phyloP scores from a whole-genome alignment of 176 grass and related monocot genomes.

The Metroxylon sagu region DNA sequence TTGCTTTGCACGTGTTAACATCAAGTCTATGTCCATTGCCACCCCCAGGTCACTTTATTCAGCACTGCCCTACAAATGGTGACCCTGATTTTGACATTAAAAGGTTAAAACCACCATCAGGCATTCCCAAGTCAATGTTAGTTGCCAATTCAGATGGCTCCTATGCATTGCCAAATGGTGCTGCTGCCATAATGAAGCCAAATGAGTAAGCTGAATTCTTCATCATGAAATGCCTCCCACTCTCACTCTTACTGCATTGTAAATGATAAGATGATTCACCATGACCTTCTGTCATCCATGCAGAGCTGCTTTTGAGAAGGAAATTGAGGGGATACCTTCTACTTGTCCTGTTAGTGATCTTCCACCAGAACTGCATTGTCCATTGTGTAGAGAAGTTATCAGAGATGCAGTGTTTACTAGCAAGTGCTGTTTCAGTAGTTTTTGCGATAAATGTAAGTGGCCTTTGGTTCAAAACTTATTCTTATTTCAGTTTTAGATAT shows the following conservation, averaged over 20 bases:
- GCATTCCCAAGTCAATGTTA: constrained; percentile 22
- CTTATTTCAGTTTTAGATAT: too few relatives aligned
- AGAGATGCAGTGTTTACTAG: constrained; percentile 7
- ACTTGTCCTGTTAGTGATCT: constrained; percentile 30
- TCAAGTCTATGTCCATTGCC: too few relatives aligned
- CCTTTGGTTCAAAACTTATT: too few relatives aligned
- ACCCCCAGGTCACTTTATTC: constrained; percentile 50
- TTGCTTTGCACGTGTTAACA: too few relatives aligned
- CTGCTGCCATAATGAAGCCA: constrained; percentile 13
- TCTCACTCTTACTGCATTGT: background rate
- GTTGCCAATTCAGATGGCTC: constrained; percentile 28
- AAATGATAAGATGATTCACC: background rate
- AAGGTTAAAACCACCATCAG: constrained; percentile 22
- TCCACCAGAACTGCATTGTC: constrained; percentile 17
- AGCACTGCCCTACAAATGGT: constrained; percentile 47
- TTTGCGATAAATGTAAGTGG: constrained; percentile 69
- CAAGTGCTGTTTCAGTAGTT: constrained; percentile 39
- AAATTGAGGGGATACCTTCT: constrained; percentile 15
- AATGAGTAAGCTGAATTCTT: constrained; percentile 16
- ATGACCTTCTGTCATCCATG: background rate
- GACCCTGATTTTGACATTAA: constrained; percentile 42
- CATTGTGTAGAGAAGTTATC: constrained; percentile 5
- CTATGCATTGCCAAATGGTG: constrained; percentile 19
- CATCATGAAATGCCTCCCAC: background rate
- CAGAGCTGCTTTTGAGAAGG: constrained; percentile 18